Percentiles rank a stretch among this genome's conserved stretches.
Evolutionary conservation across 768 basidiomycete genomes (phyloP).

Genomic region (Lactarius sp.): DNA sequence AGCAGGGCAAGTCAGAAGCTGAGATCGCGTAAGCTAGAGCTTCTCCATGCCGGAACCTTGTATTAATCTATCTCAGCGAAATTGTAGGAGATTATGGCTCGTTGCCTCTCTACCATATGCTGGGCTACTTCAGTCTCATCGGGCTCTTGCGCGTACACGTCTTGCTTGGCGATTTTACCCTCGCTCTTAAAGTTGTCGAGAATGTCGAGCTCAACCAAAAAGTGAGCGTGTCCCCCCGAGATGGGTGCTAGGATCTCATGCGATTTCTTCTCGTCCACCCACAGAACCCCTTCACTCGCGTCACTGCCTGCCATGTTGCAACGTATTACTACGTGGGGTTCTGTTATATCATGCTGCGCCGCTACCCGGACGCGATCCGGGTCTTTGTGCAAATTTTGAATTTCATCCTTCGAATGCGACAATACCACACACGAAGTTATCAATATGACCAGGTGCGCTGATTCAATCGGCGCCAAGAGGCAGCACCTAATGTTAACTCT

Average conservation of each 20-base stretch:
- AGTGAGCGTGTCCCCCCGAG: constrained; percentile 33
- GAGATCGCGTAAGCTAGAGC: constrained; percentile 67
- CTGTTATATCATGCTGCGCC: constrained; percentile 91
- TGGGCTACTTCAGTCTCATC: constrained; percentile 96
- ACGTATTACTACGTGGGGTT: constrained; percentile 96
- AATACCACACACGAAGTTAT: constrained; percentile 94
- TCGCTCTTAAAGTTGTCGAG: constrained; percentile 93
- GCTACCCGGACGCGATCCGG: constrained; percentile 94
- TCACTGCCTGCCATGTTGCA: constrained; percentile 95
- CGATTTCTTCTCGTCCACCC: not conserved
- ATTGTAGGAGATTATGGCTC: constrained; percentile 89
- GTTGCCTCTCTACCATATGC: constrained; percentile 84
- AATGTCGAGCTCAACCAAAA: constrained; percentile 90
- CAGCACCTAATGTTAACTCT: not conserved
- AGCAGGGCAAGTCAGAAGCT: constrained; percentile 73
- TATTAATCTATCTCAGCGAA: constrained; percentile 43
- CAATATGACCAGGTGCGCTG: constrained; percentile 87
- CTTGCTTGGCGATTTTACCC: constrained; percentile 90
- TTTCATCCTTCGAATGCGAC: constrained; percentile 93
- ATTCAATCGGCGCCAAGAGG: not conserved
- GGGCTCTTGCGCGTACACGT: constrained; percentile 94
- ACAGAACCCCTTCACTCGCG: constrained; percentile 82
- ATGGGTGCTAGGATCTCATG: not conserved
- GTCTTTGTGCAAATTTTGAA: constrained; percentile 90
- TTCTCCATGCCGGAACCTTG: not conserved